These are phyloP conservation scores for Penicillium antarcticum DNA, from an alignment of 495 filamentous ascomycete species.

Conservation along the genomic window DNA sequence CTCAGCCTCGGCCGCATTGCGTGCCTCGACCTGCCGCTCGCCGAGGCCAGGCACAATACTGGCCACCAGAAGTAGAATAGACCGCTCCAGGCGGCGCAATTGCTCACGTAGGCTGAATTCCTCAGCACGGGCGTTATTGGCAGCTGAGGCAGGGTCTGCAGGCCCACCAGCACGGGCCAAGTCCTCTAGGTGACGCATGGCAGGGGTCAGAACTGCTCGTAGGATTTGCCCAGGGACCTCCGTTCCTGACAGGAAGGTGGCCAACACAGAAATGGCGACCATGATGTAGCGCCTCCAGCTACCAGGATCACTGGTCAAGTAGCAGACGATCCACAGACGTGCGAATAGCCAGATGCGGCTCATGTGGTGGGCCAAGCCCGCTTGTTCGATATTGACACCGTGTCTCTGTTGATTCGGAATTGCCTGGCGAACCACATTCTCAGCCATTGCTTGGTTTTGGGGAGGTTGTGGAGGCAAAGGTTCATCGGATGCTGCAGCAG, in stretches of 20 bases:
- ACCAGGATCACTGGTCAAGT: constrained; percentile 71
- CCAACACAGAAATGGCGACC: constrained; percentile 54
- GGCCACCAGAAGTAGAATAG: constrained; percentile 77
- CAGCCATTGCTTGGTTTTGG: constrained; percentile 23
- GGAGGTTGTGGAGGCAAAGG: constrained; percentile 26
- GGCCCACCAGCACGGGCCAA: constrained; percentile 54
- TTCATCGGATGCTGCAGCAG: constrained; percentile 29
- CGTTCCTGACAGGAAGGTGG: constrained; percentile 63
- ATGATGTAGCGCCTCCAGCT: constrained; percentile 68
- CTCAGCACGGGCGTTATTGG: not conserved
- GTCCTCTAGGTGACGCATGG: constrained; percentile 69
- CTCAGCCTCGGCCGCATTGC: constrained; percentile 60
- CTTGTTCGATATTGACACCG: constrained; percentile 39
- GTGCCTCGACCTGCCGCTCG: constrained; percentile 72
- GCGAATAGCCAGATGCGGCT: constrained; percentile 75
- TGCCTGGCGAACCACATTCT: constrained; percentile 39
- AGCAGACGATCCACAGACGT: constrained; percentile 71
- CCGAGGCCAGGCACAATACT: constrained; percentile 83
- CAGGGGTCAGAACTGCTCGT: constrained; percentile 54
- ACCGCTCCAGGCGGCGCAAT: constrained; percentile 65
- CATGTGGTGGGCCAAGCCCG: constrained; percentile 47
- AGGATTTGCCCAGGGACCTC: constrained; percentile 58
- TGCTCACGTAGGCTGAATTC: constrained; percentile 33
- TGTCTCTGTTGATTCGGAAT: constrained; percentile 35
- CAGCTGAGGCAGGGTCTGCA: constrained; percentile 24